Conservation (phyloP, 163 green algal species). For the Picocystis sp. region DNA sequence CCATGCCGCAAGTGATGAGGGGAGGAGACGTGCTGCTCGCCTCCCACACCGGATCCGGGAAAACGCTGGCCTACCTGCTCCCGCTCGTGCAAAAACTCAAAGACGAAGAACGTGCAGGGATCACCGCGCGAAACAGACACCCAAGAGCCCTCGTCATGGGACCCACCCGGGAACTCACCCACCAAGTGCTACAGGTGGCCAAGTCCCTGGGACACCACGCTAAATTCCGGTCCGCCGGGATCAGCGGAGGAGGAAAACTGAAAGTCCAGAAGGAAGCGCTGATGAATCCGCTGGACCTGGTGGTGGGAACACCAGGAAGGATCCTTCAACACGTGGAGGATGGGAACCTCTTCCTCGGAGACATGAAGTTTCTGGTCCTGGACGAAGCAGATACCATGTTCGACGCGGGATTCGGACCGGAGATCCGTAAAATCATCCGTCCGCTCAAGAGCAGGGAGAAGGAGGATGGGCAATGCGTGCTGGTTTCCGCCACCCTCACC, state of each 20-base stretch:
- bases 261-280: slow-evolving; percentile 41
- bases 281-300: slow-evolving; percentile 54
- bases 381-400: slow-evolving; percentile 98
- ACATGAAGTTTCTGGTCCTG: slow-evolving; percentile 58
- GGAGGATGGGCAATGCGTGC: slow-evolving; percentile 9
- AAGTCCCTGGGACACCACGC: slow-evolving; percentile 67
- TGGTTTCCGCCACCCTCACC: slow-evolving; percentile 30
- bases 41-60: slow-evolving; percentile 47
- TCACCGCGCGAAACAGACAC: slow-evolving; percentile 31
- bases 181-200: slow-evolving; percentile 58
- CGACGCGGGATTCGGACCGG: slow-evolving; percentile 66
- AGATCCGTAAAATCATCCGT: slow-evolving; percentile 39
- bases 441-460: slow-evolving; percentile 22
- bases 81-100: slow-evolving; percentile 51
- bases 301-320: slow-evolving; percentile 67
- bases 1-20: slow-evolving; percentile 12
- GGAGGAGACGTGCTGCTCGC: slow-evolving; percentile 19
- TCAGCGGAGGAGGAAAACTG: slow-evolving; percentile 32
- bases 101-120: slow-evolving; percentile 20
- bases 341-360: slow-evolving; percentile 34
- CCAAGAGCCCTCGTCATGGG: slow-evolving; percentile 71
- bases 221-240: slow-evolving; percentile 52
- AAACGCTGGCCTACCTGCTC: slow-evolving; percentile 69
- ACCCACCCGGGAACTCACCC: slow-evolving; percentile 84
- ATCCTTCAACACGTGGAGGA: slow-evolving; percentile 61